phyloP scores from a whole-genome alignment of 768 basidiomycete species.

The Phylloporus scabripes region DNA sequence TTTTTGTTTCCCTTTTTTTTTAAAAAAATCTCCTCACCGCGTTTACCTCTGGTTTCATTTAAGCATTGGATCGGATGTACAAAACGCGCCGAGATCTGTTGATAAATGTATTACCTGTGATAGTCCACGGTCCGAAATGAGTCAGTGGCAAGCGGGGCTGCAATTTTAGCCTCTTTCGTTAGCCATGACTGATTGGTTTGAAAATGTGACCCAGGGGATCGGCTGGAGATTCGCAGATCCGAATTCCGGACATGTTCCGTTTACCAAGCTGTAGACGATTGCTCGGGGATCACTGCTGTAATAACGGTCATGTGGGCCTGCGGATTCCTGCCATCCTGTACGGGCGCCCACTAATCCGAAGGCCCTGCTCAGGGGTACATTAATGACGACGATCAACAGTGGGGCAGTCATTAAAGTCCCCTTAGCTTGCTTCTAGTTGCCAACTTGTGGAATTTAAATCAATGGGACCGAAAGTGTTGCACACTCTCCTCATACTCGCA shows the following conservation, averaged over 20 bases:
- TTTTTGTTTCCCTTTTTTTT: too few species aligned
- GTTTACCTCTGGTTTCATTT: conserved; percentile 2
- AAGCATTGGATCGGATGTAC: not conserved
- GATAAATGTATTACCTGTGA: not conserved
- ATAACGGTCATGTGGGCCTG: not conserved
- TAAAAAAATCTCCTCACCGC: too few species aligned
- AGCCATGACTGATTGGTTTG: not conserved
- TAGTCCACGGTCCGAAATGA: not conserved
- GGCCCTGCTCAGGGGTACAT: not conserved
- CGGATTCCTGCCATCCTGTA: conserved; percentile 27
- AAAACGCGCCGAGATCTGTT: not conserved
- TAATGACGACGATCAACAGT: not conserved
- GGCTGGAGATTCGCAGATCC: not conserved
- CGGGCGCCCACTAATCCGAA: conserved; percentile 10
- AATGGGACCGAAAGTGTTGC: not conserved
- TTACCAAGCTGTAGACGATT: conserved; percentile 24
- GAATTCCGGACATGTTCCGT: conserved; percentile 6
- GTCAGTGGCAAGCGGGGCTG: not conserved
- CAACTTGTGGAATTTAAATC: not conserved
- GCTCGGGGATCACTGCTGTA: not conserved
- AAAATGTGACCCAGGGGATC: not conserved
- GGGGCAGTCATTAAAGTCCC: not conserved
- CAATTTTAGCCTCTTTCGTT: too few species aligned
- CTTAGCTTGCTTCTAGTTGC: not conserved
- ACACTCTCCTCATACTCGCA: not conserved